Conservation (phyloP, 768 basidiomycete genomes). For the Boletus barrowsii region DNA sequence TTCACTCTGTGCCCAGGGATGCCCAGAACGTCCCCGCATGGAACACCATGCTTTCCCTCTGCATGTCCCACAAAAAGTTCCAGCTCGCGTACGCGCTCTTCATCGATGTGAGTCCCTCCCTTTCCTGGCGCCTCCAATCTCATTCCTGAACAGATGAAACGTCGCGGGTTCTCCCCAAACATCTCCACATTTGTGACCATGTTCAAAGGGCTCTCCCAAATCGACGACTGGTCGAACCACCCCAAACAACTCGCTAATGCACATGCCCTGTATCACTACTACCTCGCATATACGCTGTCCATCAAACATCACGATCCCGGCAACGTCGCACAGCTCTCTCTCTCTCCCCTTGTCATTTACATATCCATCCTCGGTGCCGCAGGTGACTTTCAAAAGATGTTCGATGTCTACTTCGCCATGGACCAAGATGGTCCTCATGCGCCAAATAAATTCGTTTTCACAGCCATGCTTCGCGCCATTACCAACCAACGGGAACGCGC, state of each 20-base stretch:
- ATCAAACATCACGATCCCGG: constrained; percentile 46
- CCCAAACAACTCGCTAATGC: constrained; percentile 62
- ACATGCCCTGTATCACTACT: constrained; percentile 58
- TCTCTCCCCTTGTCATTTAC: constrained; percentile 54
- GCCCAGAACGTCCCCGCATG: constrained; percentile 75
- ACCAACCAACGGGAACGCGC: constrained; percentile 23
- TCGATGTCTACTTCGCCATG: constrained; percentile 72
- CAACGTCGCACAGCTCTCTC: constrained; percentile 45
- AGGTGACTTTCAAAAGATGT: constrained; percentile 60
- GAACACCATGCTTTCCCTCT: constrained; percentile 74
- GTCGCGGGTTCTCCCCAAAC: constrained; percentile 72
- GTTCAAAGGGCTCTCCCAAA: constrained; percentile 58
- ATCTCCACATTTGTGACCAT: constrained; percentile 67
- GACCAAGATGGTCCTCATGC: constrained; percentile 61
- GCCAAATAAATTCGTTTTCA: constrained; percentile 59
- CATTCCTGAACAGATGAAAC: constrained; percentile 64
- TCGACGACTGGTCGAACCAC: constrained; percentile 58
- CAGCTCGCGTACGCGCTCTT: constrained; percentile 64
- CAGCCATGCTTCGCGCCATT: constrained; percentile 59
- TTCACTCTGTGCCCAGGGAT: constrained; percentile 68
- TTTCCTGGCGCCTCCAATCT: constrained; percentile 13
- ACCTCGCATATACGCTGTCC: constrained; percentile 47
- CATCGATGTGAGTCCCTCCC: constrained; percentile 52
- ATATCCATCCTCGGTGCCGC: constrained; percentile 64
- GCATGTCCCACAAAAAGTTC: constrained; percentile 53